These are phyloP conservation scores for Priceomyces melissophilus DNA, from an alignment of 805 yeast genomes.

Conservation along the genomic window DNA sequence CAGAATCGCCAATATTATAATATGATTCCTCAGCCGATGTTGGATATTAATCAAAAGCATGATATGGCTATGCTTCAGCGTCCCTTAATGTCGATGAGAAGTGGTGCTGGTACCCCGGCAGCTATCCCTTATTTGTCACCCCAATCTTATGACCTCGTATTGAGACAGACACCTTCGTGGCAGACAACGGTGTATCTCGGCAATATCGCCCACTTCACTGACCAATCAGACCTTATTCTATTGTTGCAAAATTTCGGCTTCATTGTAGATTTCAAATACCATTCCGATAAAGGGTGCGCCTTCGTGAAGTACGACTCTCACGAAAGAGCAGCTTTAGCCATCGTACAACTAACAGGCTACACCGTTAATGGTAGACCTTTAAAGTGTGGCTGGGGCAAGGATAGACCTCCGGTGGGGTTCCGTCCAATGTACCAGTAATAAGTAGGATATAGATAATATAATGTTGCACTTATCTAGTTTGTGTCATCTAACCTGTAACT, in stretches of 20 bases:
- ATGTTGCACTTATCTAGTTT: no score
- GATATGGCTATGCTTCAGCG: constrained; percentile 2
- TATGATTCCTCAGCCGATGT: constrained; percentile 10
- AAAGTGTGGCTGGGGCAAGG: constrained; percentile 88
- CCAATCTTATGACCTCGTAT: constrained; percentile 63
- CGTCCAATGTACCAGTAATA: background rate
- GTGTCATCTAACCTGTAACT: no score
- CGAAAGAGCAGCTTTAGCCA: constrained; percentile 85
- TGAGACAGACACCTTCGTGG: constrained; percentile 79
- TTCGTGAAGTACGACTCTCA: constrained; percentile 85
- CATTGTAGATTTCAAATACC: constrained; percentile 75
- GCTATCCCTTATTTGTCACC: constrained; percentile 40
- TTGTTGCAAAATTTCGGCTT: constrained; percentile 76
- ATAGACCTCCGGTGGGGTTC: constrained; percentile 30
- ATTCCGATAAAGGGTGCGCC: constrained; percentile 82
- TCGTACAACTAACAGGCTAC: constrained; percentile 71
- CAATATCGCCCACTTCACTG: constrained; percentile 72
- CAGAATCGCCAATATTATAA: constrained; percentile 13
- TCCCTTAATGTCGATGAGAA: constrained; percentile 1
- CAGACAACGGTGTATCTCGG: constrained; percentile 86
- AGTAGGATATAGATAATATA: no score
- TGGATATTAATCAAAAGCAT: constrained; percentile 8
- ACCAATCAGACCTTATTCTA: constrained; percentile 70
- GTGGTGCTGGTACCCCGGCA: constrained; percentile 5
- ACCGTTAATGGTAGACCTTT: constrained; percentile 72